Percentiles rank a stretch among this genome's conserved stretches.
Conservation (phyloP, 2,329 filamentous ascomycete genomes). For the Fusarium phyllophilum region DNA sequence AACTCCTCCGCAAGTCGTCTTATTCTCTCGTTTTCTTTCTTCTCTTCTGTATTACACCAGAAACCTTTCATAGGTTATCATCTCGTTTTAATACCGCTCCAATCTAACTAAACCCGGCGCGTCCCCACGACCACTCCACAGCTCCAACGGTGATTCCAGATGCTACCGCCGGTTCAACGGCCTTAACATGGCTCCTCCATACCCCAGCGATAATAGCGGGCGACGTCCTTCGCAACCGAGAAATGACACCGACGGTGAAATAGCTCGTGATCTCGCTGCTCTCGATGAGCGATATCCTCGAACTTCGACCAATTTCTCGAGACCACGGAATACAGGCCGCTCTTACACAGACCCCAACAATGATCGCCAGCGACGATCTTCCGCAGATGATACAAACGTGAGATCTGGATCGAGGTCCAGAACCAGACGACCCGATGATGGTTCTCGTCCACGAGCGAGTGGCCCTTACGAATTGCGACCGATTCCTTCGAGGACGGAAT, state of each 20-base stretch:
- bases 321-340: slow-evolving; percentile 28
- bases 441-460: not conserved
- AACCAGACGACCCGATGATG: slow-evolving; percentile 29
- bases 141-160: slow-evolving; percentile 30
- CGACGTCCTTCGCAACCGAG: slow-evolving; percentile 25
- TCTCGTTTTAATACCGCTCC: not conserved
- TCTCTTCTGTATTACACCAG: not conserved
- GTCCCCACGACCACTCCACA: slow-evolving; percentile 21
- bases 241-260: slow-evolving; percentile 26
- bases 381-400: slow-evolving; percentile 24
- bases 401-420: slow-evolving; percentile 32
- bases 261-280: slow-evolving; percentile 38
- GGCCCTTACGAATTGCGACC: slow-evolving; percentile 40
- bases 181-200: slow-evolving; percentile 44
- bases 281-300: slow-evolving; percentile 40
- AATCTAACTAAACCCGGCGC: slow-evolving; percentile 2
- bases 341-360: slow-evolving; percentile 30
- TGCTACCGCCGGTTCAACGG: slow-evolving; percentile 39
- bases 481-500: slow-evolving; percentile 35
- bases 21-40: slow-evolving; percentile 8
- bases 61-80: not conserved
- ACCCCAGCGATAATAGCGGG: slow-evolving; percentile 40
- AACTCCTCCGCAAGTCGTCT: not conserved
- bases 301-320: slow-evolving; percentile 31
- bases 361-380: slow-evolving; percentile 20